Evolutionary conservation across 768 basidiomycete species (phyloP), one percentile per base, ranked within the genome.

Genomic region (Calocybe cyanea): DNA sequence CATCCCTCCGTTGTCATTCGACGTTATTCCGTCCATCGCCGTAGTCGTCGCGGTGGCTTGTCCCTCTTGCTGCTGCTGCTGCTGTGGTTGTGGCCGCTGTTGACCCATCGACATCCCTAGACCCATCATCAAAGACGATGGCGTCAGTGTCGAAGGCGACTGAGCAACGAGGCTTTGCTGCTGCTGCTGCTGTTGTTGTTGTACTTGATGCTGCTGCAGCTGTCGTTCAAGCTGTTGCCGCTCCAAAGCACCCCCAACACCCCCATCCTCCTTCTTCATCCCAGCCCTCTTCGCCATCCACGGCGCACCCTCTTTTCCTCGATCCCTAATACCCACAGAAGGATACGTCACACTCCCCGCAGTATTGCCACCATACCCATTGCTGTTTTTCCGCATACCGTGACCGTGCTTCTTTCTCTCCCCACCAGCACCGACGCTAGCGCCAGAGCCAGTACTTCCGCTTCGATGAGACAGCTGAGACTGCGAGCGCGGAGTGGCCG

Each of bases 241-340:
- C 32, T 48, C 47, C 10, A 36, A 3, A n/a, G 14, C 9, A 20
- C 7, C 9, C 19, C 38, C 11, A 5, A 21, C 20, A 14, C 4
- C 8, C 1, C 11, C 11, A 7, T 36, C 33, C 13, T 24, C 28
- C 37, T 24, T 45, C 15, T 38, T 35, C 23, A 43, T 20, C 14
- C 33, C 41, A 24, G 33, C 15, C 23, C 35, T 46, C 19, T 55
- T 51, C 34, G 41, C 41, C 46, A 48, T 43, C 51, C 52, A 52
- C 1, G 52, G 45, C 6, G 58, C 41, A 23, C 48, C 43, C 6
- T 65, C 61, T 48, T 70, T 70, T 35, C 64, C 66, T 11, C 77
- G 69, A 8, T 73, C 61, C 13, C 78, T 77, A 35, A 77, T 65
- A 30, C 77, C 76, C 8, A 73, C 59, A 18, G 69, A 47, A 13